Evolutionary conservation across 805 yeast species (phyloP).

Genomic region (Starmerella riodocensis): DNA sequence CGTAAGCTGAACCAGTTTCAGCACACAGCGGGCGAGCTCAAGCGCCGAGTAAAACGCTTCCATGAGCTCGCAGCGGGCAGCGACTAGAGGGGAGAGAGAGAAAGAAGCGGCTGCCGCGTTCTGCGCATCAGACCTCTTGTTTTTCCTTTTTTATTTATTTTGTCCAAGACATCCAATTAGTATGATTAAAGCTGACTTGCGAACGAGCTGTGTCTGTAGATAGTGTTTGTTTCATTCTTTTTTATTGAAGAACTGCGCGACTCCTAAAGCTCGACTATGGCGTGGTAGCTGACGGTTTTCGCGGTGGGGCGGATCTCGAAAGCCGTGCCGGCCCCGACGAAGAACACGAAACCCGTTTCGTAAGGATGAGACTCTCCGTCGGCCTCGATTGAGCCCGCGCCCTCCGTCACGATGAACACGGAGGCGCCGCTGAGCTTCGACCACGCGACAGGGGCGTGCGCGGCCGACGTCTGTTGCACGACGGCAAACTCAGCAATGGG

Average conservation of each 20-base stretch:
- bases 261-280: constrained; percentile 58
- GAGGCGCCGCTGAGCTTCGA: constrained; percentile 74
- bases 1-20: constrained; percentile 69
- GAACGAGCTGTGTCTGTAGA: too few species aligned
- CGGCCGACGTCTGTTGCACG: constrained; percentile 52
- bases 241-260: neutral
- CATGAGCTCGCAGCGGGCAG: too few species aligned
- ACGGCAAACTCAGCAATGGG: constrained; percentile 96
- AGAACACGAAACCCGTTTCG: constrained; percentile 66
- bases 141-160: too few species aligned
- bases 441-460: constrained; percentile 41
- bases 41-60: constrained; percentile 54
- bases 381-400: constrained; percentile 46
- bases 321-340: constrained; percentile 64
- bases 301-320: constrained; percentile 36
- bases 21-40: constrained; percentile 73
- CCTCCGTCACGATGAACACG: constrained; percentile 70
- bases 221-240: too few species aligned
- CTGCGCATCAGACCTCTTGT: too few species aligned
- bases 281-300: constrained; percentile 71
- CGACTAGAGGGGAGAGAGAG: neutral
- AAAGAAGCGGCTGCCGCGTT: too few species aligned
- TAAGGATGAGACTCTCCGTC: constrained; percentile 35
- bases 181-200: too few species aligned
- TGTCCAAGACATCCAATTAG: too few species aligned